These are phyloP conservation scores for Globisporangium iwayamae DNA, from an alignment of 352 stramenopile genomes.

Conservation along the genomic window DNA sequence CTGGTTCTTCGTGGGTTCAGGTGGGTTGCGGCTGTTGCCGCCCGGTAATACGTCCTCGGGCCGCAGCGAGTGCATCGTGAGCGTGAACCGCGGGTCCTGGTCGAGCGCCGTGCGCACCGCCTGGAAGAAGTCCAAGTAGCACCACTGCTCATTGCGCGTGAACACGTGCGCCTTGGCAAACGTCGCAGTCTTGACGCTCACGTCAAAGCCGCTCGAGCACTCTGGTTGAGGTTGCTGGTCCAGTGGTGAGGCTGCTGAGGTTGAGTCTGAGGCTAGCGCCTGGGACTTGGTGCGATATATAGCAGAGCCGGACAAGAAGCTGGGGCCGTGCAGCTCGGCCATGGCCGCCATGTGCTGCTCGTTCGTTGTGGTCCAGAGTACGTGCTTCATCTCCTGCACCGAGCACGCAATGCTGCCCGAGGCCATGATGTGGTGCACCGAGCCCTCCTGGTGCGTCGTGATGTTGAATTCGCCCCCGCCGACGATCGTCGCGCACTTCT, in stretches of 20 bases:
- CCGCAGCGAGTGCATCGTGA: no score
- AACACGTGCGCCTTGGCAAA: no score
- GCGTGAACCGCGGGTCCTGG: no score
- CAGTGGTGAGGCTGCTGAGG: constrained; percentile 18
- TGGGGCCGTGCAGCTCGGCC: constrained; percentile 25
- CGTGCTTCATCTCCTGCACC: constrained; percentile 25
- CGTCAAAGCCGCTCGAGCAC: constrained; percentile 3
- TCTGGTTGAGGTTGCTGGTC: not conserved
- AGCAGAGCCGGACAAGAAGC: constrained; percentile 25
- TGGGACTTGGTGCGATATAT: constrained; percentile 17
- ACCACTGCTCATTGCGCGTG: no score
- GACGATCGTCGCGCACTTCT: constrained; percentile 4
- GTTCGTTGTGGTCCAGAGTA: constrained; percentile 20
- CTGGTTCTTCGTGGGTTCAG: constrained; percentile 11
- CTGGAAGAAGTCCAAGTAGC: no score
- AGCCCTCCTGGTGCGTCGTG: constrained; percentile 11
- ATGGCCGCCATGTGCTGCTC: constrained; percentile 24
- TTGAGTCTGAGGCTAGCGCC: not conserved
- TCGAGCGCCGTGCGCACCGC: no score
- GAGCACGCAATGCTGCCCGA: constrained; percentile 29
- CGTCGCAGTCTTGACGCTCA: no score
- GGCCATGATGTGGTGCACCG: constrained; percentile 13
- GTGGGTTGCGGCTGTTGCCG: constrained; percentile 20
- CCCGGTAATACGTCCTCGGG: constrained; percentile 2
- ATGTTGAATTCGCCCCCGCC: constrained; percentile 15